Evolutionary conservation across 495 filamentous ascomycete species (phyloP), one percentile per base, ranked within the genome.

Genomic region (Staphylotrichum longicolle): DNA sequence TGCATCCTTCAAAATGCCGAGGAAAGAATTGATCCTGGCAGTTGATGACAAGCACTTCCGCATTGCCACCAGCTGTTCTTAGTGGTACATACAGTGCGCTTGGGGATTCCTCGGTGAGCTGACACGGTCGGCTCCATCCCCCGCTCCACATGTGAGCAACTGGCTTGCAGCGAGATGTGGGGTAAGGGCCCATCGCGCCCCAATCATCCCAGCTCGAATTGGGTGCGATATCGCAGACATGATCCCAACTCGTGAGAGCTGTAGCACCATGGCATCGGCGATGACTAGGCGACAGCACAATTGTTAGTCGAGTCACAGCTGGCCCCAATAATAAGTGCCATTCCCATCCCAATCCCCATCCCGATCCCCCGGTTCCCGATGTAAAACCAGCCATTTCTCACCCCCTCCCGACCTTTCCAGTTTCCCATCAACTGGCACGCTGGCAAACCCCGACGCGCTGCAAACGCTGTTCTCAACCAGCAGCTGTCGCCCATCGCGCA

Each of bases 401-500:
- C 7, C n/a, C 42, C 41, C 33, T 12, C 4, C 54, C 33, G 11
- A 37, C 2, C 7, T 14, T 35, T 27, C 8, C 27, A 12, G 4
- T 27, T 51, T 10, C 20, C 47, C 12, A n/a, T 12, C 15, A 12
- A 9, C 12, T 27, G 20, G 20, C 20, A 27, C 20, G 20, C 20
- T 27, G 20, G 20, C 20, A 27, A 27, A 27, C 37, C 37, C 37
- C 37, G 37, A 39, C 37, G 10, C 15, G 32, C 30, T 41, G 8
- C 54, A 54, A 32, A 39, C 57, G 46, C 34, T 15, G 7, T 41
- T 40, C 14, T 20, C 27, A 14, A 35, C 34, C 20, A 57, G 10
- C 7, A 33, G 15, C 7, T 50, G 33, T 27, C 41, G 9, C 52
- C 30, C 45, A 37, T 61, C 41, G 60, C 67, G 78, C 64, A 80